Conservation (phyloP, 2,329 filamentous ascomycete genomes). For the Harringtonia lauricola region DNA sequence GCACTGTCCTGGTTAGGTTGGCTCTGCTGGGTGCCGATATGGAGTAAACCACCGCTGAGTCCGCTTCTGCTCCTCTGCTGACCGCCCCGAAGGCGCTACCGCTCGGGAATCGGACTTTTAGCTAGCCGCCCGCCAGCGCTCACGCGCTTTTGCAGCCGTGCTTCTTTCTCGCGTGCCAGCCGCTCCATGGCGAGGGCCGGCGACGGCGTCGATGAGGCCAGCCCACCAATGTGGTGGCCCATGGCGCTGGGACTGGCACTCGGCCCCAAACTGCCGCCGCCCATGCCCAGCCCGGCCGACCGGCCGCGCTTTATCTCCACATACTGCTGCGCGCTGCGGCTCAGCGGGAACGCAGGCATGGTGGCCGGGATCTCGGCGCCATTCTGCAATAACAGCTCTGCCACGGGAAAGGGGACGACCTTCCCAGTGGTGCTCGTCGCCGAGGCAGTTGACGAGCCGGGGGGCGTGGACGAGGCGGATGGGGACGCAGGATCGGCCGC, state of each 20-base stretch:
- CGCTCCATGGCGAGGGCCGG: constrained; percentile 30
- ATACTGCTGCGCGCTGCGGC: constrained; percentile 69
- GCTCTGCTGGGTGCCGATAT: no score
- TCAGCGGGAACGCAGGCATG: constrained; percentile 74
- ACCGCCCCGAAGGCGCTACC: constrained; percentile 27
- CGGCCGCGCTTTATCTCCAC: constrained; percentile 64
- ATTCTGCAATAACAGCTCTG: constrained; percentile 86
- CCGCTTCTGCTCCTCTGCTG: neutral
- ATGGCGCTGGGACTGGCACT: neutral
- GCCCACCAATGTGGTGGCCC: constrained; percentile 23
- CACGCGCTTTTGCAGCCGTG: constrained; percentile 64
- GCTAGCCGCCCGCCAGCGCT: constrained; percentile 66
- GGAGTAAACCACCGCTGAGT: neutral
- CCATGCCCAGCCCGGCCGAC: constrained; percentile 7
- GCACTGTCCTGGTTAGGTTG: no score
- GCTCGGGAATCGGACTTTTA: constrained; percentile 51
- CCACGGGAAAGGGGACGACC: constrained; percentile 68
- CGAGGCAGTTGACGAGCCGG: neutral
- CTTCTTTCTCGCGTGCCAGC: constrained; percentile 52
- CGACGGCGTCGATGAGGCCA: constrained; percentile 39
- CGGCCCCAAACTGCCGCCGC: neutral
- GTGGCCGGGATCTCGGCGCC: constrained; percentile 74
- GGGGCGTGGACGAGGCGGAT: constrained; percentile 6
- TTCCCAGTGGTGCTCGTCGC: constrained; percentile 33
- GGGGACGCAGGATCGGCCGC: constrained; percentile 70